Percentiles rank a stretch among this genome's conserved stretches.
phyloP scores from a whole-genome alignment of 805 yeast genomes.

The Myxozyma mucilagina region DNA sequence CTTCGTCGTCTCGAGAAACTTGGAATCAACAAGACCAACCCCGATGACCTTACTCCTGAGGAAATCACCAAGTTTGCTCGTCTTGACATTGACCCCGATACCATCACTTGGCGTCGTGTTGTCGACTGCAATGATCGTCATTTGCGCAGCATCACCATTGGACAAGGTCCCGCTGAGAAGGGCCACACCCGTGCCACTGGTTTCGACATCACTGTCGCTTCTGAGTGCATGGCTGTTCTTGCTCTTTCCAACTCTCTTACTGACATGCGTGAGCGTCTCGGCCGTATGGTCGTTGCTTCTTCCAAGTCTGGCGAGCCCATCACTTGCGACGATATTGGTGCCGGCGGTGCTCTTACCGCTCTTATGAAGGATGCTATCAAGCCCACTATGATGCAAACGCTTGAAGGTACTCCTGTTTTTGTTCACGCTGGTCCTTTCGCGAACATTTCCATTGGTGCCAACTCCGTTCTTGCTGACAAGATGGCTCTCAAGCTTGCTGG shows the following conservation, averaged over 20 bases:
- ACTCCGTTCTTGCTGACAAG: conserved; percentile 89
- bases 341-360: conserved; percentile 95
- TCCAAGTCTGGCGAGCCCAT: conserved; percentile 73
- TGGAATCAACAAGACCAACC: conserved; percentile 79
- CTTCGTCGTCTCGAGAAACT: conserved; percentile 70
- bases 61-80: conserved; percentile 76
- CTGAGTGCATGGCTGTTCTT: conserved; percentile 93
- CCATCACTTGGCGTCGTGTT: conserved; percentile 90
- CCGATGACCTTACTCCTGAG: conserved; percentile 74
- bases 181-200: conserved; percentile 84
- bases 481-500: conserved; percentile 90
- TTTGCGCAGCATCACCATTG: conserved; percentile 83
- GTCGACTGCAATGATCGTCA: conserved; percentile 93
- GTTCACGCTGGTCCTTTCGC: conserved; percentile 99
- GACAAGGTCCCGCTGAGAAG: conserved; percentile 91
- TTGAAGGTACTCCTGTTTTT: conserved; percentile 96
- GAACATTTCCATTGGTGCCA: conserved; percentile 94
- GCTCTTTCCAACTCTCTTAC: conserved; percentile 76
- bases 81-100: conserved; percentile 83
- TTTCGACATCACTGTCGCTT: conserved; percentile 94
- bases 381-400: conserved; percentile 95
- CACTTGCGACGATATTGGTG: conserved; percentile 91
- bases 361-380: conserved; percentile 92
- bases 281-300: conserved; percentile 85
- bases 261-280: conserved; percentile 86